These are phyloP conservation scores for Hagleromyces aurorensis DNA, from an alignment of 805 yeast species.

Conservation along the genomic window DNA sequence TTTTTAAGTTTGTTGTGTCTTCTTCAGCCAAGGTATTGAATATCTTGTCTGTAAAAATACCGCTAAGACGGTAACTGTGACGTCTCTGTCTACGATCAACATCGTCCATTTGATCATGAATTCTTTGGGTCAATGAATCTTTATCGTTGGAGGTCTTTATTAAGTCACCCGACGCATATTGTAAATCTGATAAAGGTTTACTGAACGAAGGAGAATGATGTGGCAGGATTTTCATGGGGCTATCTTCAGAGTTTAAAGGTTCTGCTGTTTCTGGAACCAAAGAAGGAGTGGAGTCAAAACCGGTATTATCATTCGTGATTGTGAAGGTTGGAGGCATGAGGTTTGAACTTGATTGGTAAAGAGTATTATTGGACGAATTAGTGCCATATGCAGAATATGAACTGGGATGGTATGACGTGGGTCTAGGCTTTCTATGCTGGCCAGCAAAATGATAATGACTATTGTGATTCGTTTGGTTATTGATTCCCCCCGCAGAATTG, in stretches of 20 bases:
- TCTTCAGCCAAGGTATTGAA: constrained; percentile 13
- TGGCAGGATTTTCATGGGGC: constrained; percentile 18
- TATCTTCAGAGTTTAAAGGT: constrained; percentile 8
- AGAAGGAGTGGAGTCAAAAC: constrained; percentile 15
- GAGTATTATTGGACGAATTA: not conserved
- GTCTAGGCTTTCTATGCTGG: constrained; percentile 60
- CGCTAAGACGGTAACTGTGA: constrained; percentile 14
- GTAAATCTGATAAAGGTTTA: constrained; percentile 31
- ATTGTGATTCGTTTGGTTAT: constrained; percentile 1
- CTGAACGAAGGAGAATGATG: constrained; percentile 23
- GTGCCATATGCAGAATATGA: constrained; percentile 4
- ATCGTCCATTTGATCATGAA: constrained; percentile 18
- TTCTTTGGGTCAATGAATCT: constrained; percentile 14
- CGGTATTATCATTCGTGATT: too few species aligned
- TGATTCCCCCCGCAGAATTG: not conserved
- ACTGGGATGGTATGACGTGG: constrained; percentile 73
- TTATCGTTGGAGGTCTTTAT: constrained; percentile 26
- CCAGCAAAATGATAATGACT: constrained; percentile 14
- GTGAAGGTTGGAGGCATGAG: not conserved
- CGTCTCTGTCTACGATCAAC: constrained; percentile 9
- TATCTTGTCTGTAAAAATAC: constrained; percentile 9
- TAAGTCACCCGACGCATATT: constrained; percentile 32
- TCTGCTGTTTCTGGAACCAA: constrained; percentile 10
- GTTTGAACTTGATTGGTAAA: not conserved
- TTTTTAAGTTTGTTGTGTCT: too few species aligned